Conservation (phyloP, 176 grass and related monocot species). For the Phoenix dactylifera region DNA sequence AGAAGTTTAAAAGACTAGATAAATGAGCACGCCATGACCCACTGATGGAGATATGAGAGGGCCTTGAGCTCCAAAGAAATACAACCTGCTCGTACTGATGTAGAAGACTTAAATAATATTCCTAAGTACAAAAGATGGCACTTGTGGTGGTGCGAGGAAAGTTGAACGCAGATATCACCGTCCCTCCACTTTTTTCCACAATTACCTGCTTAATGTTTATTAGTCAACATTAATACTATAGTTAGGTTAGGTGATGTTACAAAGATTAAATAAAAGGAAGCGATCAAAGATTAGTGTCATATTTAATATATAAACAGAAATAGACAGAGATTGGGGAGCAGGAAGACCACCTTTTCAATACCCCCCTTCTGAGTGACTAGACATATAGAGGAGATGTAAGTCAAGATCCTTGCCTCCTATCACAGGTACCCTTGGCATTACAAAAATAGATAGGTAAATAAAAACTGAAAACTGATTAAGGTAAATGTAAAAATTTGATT, state of each 20-base stretch:
- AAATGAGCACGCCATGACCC: too few relatives aligned
- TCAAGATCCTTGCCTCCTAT: constrained; percentile 55
- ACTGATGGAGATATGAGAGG: constrained; percentile 35
- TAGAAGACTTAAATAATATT: constrained; percentile 46
- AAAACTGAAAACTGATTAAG: too few relatives aligned
- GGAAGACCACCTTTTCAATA: constrained; percentile 37
- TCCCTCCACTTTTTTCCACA: constrained; percentile 51
- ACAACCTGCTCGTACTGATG: constrained; percentile 53
- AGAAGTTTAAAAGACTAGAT: too few relatives aligned
- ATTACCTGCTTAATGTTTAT: constrained; percentile 19
- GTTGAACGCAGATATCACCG: constrained; percentile 41
- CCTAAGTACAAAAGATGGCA: constrained; percentile 45
- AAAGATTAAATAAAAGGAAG: too few relatives aligned
- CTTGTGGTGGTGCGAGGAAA: constrained; percentile 48
- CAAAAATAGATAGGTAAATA: neutral
- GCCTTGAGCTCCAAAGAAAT: constrained; percentile 39
- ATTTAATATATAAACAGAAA: too few relatives aligned
- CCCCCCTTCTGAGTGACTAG: constrained; percentile 43
- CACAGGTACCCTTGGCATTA: constrained; percentile 32
- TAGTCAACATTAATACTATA: too few relatives aligned
- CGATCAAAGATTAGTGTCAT: too few relatives aligned
- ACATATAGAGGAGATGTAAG: constrained; percentile 47
- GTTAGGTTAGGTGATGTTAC: too few relatives aligned
- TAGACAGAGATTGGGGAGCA: too few relatives aligned
- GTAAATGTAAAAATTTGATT: too few relatives aligned